These are phyloP conservation scores for Elongisporangium undulatum DNA, from an alignment of 352 stramenopile genomes.

Conservation along the genomic window DNA sequence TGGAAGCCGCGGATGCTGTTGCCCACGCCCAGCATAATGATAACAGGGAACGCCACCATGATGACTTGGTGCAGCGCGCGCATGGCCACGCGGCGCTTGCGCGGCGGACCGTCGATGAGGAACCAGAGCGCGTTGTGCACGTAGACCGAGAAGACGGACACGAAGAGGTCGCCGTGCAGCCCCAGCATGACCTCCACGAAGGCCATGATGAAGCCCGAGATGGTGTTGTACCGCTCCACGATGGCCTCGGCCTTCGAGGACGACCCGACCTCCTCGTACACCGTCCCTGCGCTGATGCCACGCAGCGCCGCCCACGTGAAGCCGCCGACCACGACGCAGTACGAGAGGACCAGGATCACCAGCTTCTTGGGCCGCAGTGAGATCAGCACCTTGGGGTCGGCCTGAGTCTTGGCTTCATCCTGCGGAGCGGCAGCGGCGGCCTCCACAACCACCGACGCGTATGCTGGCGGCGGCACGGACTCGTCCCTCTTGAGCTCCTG, in stretches of 20 bases:
- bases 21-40: constrained; percentile 33
- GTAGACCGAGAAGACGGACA: constrained; percentile 36
- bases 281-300: constrained; percentile 24
- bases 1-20: constrained; percentile 50
- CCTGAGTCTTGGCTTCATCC: not conserved
- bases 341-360: constrained; percentile 18
- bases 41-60: constrained; percentile 31
- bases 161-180: constrained; percentile 27
- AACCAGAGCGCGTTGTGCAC: constrained; percentile 46
- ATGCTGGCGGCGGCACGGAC: too few species aligned
- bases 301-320: constrained; percentile 28
- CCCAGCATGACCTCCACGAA: constrained; percentile 36
- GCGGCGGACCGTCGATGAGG: constrained; percentile 9
- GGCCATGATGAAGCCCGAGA: constrained; percentile 36
- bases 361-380: constrained; percentile 13
- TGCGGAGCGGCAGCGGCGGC: not conserved
- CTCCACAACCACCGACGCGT: constrained; percentile 12
- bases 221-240: constrained; percentile 41
- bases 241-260: constrained; percentile 22
- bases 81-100: constrained; percentile 7
- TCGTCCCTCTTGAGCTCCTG: constrained; percentile 7
- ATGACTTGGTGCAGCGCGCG: constrained; percentile 11
- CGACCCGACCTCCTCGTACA: constrained; percentile 30
- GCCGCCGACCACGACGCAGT: constrained; percentile 17
- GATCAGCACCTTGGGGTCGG: constrained; percentile 17